A percentile compares a stretch with the other conserved stretches of the same genome.
Evolutionary conservation across 2,329 filamentous ascomycete genomes (phyloP).

Genomic region (Diplodia intermedia): DNA sequence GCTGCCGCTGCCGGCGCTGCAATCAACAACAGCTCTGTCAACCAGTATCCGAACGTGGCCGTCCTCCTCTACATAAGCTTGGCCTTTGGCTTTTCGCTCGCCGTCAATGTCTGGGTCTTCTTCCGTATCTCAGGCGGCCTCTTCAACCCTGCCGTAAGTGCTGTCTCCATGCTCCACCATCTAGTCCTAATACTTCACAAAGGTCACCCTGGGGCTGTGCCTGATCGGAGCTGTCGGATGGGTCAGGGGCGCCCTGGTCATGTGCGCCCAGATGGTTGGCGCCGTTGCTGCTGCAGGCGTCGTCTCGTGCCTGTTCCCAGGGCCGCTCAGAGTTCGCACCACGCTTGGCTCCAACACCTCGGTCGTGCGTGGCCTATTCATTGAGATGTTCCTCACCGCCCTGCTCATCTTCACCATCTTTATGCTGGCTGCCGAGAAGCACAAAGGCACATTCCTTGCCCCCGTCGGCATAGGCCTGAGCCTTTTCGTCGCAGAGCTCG

Average conservation of each 20-base stretch:
- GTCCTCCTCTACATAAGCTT: constrained; percentile 50
- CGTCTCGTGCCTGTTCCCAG: constrained; percentile 54
- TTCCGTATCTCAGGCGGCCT: constrained; percentile 52
- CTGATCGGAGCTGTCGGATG: constrained; percentile 57
- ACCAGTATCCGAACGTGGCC: constrained; percentile 44
- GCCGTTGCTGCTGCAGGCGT: constrained; percentile 55
- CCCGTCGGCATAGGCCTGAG: constrained; percentile 54
- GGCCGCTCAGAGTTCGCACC: constrained; percentile 54
- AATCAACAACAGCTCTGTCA: constrained; percentile 26
- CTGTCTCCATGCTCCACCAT: neutral
- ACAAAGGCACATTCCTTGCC: constrained; percentile 49
- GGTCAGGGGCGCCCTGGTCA: constrained; percentile 52
- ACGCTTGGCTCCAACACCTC: constrained; percentile 52
- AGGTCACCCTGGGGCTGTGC: constrained; percentile 57
- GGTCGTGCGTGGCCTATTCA: constrained; percentile 55
- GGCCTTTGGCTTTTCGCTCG: constrained; percentile 53
- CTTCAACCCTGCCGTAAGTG: constrained; percentile 45
- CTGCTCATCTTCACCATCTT: constrained; percentile 59
- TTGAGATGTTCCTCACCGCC: constrained; percentile 60
- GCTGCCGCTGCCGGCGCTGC: constrained; percentile 39
- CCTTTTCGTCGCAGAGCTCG: constrained; percentile 56
- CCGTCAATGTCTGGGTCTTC: constrained; percentile 55
- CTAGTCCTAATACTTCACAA: neutral
- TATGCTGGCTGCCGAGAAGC: constrained; percentile 53
- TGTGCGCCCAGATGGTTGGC: constrained; percentile 55